phyloP scores from a whole-genome alignment of 2,329 filamentous ascomycete genomes.

The Hymenoscyphus fraxineus region DNA sequence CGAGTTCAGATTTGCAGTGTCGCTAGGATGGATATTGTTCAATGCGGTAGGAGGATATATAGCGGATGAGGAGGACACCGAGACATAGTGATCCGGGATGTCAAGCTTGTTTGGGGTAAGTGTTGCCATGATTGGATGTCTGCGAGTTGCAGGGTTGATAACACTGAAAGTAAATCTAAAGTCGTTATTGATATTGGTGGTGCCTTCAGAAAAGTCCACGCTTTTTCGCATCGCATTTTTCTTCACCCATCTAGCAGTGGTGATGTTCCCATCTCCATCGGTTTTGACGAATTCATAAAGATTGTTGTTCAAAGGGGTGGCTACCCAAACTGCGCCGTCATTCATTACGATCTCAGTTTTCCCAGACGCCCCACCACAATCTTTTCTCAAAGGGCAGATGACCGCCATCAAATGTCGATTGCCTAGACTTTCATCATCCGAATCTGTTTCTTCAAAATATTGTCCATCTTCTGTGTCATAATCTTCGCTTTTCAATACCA shows the following conservation, averaged over 20 bases:
- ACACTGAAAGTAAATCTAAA: conserved; percentile 73
- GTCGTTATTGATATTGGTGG: conserved; percentile 36
- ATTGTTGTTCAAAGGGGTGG: conserved; percentile 49
- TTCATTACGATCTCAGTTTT: conserved; percentile 61
- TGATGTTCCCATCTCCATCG: conserved; percentile 52
- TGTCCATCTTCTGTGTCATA: conserved; percentile 53
- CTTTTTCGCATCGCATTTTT: conserved; percentile 39
- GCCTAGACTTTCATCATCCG: conserved; percentile 48
- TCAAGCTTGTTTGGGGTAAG: conserved; percentile 62
- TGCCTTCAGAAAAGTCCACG: conserved; percentile 26
- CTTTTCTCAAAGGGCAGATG: conserved; percentile 57
- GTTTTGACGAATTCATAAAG: conserved; percentile 61
- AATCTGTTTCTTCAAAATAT: conserved; percentile 49
- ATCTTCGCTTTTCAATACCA: conserved; percentile 67
- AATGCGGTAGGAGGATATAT: conserved; percentile 39
- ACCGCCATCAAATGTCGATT: conserved; percentile 61
- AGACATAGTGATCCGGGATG: conserved; percentile 64
- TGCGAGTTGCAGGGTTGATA: conserved; percentile 63
- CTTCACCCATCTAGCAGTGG: conserved; percentile 67
- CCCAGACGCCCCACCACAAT: conserved; percentile 42
- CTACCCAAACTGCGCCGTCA: conserved; percentile 58
- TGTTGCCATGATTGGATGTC: conserved; percentile 71
- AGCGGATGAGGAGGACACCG: conserved; percentile 48
- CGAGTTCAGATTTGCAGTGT: conserved; percentile 11
- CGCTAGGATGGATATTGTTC: conserved; percentile 13